Evolutionary conservation across 495 filamentous ascomycete species (phyloP).

Genomic region (Terfezia claveryi): DNA sequence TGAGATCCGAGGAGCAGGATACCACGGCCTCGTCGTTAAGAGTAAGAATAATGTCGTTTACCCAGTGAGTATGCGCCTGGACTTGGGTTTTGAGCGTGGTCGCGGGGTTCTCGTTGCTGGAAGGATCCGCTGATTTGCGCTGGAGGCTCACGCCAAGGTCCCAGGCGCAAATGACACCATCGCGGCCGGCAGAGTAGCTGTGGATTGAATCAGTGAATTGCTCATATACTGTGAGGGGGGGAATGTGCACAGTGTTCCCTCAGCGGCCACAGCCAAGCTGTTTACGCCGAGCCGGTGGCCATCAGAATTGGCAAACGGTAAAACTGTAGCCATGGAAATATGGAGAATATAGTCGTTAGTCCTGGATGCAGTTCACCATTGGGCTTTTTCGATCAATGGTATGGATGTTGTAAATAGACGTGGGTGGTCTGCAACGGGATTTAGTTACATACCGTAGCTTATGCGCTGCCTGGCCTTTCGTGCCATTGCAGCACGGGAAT

Average conservation of each 20-base stretch:
- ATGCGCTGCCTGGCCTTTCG: conserved; percentile 42
- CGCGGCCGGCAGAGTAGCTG: conserved; percentile 88
- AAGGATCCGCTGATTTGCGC: conserved; percentile 18
- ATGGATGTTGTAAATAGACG: not conserved
- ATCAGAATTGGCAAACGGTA: conserved; percentile 77
- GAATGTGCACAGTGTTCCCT: conserved; percentile 69
- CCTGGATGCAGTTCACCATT: no score
- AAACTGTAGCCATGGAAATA: conserved; percentile 33
- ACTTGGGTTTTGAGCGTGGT: conserved; percentile 72
- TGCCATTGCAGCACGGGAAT: conserved; percentile 23
- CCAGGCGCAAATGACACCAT: conserved; percentile 93
- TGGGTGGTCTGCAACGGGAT: conserved; percentile 1
- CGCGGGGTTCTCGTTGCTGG: conserved; percentile 10
- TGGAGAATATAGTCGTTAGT: no score
- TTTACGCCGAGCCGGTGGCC: conserved; percentile 90
- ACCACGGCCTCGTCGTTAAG: conserved; percentile 66
- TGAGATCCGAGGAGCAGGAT: conserved; percentile 86
- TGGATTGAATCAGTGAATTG: not conserved
- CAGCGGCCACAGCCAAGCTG: conserved; percentile 65
- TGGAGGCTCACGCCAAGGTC: conserved; percentile 43
- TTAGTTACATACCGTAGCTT: conserved; percentile 36
- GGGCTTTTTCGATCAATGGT: no score
- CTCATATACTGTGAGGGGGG: not conserved
- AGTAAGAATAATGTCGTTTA: conserved; percentile 84
- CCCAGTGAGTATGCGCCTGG: conserved; percentile 97